Conservation (phyloP, 2,329 filamentous ascomycete species). For the Sporothrix pseudoabietina region DNA sequence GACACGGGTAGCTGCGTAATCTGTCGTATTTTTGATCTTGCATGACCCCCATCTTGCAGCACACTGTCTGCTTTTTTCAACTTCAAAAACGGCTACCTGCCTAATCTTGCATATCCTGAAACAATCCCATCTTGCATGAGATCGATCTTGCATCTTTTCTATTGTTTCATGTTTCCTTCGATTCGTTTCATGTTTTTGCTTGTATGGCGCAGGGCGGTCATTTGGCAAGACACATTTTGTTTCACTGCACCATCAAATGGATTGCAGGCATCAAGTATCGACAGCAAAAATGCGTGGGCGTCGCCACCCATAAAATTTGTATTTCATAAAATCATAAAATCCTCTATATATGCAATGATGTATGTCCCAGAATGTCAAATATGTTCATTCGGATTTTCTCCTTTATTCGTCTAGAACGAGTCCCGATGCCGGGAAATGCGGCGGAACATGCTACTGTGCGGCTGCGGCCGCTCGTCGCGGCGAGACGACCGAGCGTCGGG, state of each 20-base stretch:
- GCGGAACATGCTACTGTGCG: constrained; percentile 23
- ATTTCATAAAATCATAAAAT: not conserved
- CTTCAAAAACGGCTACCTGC: constrained; percentile 9
- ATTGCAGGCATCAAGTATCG: not conserved
- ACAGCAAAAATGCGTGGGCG: not conserved
- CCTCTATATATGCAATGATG: not conserved
- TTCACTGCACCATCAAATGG: not conserved
- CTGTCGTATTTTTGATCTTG: not conserved
- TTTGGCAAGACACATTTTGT: not conserved
- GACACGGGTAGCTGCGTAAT: constrained; percentile 5
- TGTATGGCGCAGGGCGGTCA: not conserved
- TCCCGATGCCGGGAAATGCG: constrained; percentile 16
- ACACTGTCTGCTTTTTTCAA: not conserved
- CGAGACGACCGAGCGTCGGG: not conserved
- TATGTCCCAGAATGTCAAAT: not conserved
- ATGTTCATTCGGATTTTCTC: not conserved
- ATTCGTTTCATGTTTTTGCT: not conserved
- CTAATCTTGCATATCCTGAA: constrained; percentile 24
- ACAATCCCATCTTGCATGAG: not conserved
- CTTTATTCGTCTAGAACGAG: not conserved
- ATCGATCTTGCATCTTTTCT: not conserved
- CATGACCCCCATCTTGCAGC: not conserved
- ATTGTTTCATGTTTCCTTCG: not conserved
- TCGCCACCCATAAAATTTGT: not conserved
- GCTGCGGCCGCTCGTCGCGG: not conserved